Evolutionary conservation across 139 green algal genomes (phyloP), one percentile per base, ranked within the genome.

Genomic region (Trebouxia sp.): DNA sequence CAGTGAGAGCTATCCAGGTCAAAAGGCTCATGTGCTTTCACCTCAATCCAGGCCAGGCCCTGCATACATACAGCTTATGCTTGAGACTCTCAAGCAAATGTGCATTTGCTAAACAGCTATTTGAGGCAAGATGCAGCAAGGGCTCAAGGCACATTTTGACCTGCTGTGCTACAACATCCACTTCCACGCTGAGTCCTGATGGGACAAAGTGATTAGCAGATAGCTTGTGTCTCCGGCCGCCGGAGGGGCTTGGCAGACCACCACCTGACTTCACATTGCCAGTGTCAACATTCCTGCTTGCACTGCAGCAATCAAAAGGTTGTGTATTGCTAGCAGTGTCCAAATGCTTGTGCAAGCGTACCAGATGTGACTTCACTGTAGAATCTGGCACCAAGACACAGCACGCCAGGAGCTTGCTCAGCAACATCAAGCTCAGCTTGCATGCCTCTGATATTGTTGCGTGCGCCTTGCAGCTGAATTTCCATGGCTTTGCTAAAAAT

Each of bases 11-110:
- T 81, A 38, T 43, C 24, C 35, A 51, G 32, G 37, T 42, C 74
- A 81, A 74, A 65, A n/a, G 38, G 45, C 47, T 79, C 72, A 47
- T 65, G 85, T 67, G 80, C 84, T 75, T 94, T 94, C 17, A 91
- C 88, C 78, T 94, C 89, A 14, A 94, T 81, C 90, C 90, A 94
- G 28, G 66, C 75, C 48, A 78, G 65, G 1, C 89, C 89, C 7
- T 67, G 72, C 70, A 10, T 81, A 82, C 15, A 92, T 92, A 85
- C 45, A 91, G 82, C 80, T 89, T 83, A 69, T 22, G 30, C 6
- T 17, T 5, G 8, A 35, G 5, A 35, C 14, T 0, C 8, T 32
- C 24, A 39, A 69, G 56, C 17, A 37, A 35, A 39, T 17, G 50
- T 28, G 51, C 81, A 50, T 24, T 48, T 50, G 9, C 42, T 20